Base-by-base conservation (phyloP, 352 stramenopile species). In the Pythium utonaiense region DNA sequence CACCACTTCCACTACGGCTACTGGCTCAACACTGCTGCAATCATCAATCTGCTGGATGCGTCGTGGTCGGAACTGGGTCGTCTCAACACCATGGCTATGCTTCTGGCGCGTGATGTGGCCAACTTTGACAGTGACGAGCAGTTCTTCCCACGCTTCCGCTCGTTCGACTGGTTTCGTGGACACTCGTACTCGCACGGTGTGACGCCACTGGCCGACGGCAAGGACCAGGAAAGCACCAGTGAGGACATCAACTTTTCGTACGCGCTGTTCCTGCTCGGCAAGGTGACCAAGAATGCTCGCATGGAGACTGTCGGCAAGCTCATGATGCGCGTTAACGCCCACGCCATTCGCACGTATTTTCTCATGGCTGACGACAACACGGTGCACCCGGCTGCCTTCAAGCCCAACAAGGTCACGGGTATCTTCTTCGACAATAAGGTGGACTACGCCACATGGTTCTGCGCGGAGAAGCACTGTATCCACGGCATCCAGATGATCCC, bases 391-490 rank as follows among this genome's bases (percentile, higher is more conserved):
- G 17, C 61, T 17, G 66, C 66, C 17, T 80, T 85, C 70, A 52
- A 54, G 2, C 48, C 71, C 19, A 88, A 88, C 66, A 83, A 80
- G 54, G 79, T 87, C 16, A 80, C 68, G 13, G 81, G 81, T 25
- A 91, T 91, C 52, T 77, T 87, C 58, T 91, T 89, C 54, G 81
- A 91, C 61, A 91, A 89, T 70, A 86, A 87, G 62, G 73, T 70
- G 1, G 77, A 75, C 65, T 91, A 91, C 66, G 74, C 75, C 75
- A 33, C 28, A 34, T 89, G 74, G 74, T 89, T 86, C 62, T 66
- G 80, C n/a, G 57, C 78, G 16, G 69, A 82, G 30, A 77, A 76
- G 34, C 75, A 89, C 19, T 75, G 66, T 17, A 89, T 89, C 56
- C 79, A 89, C 47, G 79, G 79, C 30, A 86, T 89, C 31, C 79